Evolutionary conservation across 2,329 filamentous ascomycete species (phyloP).

Genomic region (Hymenoscyphus occultus): DNA sequence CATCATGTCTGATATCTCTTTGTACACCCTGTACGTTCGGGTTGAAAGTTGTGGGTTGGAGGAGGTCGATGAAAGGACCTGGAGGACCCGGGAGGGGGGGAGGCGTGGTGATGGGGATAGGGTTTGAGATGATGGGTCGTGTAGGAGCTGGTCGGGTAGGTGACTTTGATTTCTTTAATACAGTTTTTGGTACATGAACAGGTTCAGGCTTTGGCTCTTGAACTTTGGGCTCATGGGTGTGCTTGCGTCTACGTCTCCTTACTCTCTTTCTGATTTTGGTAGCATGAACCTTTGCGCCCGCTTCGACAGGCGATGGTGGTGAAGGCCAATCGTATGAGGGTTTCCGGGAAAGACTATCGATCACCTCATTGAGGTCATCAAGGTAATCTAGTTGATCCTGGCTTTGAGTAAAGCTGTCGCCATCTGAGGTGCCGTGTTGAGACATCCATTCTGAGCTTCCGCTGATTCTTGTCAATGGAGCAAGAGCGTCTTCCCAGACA

Average conservation of each 20-base stretch:
- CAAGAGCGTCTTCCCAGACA: slow-evolving; percentile 80
- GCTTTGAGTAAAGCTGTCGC: slow-evolving; percentile 27
- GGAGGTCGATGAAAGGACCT: slow-evolving; percentile 39
- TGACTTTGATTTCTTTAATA: background rate
- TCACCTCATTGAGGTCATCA: slow-evolving; percentile 27
- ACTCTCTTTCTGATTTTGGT: slow-evolving; percentile 50
- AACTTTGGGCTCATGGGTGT: slow-evolving; percentile 38
- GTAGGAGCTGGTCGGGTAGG: background rate
- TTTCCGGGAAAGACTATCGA: slow-evolving; percentile 21
- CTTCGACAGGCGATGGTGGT: slow-evolving; percentile 13
- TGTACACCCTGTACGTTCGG: slow-evolving; percentile 54
- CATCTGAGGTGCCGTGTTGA: slow-evolving; percentile 37
- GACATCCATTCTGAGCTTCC: slow-evolving; percentile 39
- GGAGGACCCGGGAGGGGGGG: background rate
- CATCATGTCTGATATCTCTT: slow-evolving; percentile 56
- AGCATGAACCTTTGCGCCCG: slow-evolving; percentile 35
- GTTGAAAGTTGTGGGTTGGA: slow-evolving; percentile 56
- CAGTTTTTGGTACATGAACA: background rate
- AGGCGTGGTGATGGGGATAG: slow-evolving; percentile 23
- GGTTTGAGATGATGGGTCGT: slow-evolving; percentile 23
- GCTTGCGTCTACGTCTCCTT: slow-evolving; percentile 34
- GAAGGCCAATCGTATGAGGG: slow-evolving; percentile 8
- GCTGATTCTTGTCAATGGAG: slow-evolving; percentile 56
- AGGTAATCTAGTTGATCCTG: slow-evolving; percentile 27
- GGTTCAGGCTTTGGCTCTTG: slow-evolving; percentile 10